Base-by-base conservation (phyloP, 176 grass and related monocot species). In the Avena eriantha region DNA sequence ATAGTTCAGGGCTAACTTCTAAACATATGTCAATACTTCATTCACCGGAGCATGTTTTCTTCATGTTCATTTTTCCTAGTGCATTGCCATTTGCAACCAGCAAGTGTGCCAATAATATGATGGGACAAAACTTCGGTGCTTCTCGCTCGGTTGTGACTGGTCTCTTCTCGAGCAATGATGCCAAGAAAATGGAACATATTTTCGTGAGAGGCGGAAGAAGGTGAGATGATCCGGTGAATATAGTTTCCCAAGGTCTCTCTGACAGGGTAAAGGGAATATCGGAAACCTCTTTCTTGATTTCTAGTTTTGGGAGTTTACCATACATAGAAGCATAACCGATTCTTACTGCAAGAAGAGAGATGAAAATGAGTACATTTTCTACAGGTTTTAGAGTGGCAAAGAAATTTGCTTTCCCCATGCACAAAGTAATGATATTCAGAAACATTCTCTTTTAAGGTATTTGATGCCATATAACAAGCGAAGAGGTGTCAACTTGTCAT, bases 241-340 rank as follows among this genome's bases (percentile, higher is more conserved):
- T 93, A 56, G 93, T 98, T 65, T 95, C 95, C 96, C 93, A 98
- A 21, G 93, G 93, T 55, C 91, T 95, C 47, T 95, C 88, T 22
- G 89, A 90, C 2, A 90, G 81, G 54, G 91, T 48, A 80, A 95
- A 98, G 24, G 90, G 90, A 41, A 92, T 65, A 73, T 94, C 92
- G 41, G 68, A 72, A 84, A 87, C 59, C 47, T 79, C 74, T 53
- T 91, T 92, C 79, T 79, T 89, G 10, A 74, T 59, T 63, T 92
- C 77, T 35, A 84, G 71, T 60, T 86, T 80, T 72, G 78, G 31
- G 75, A 98, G 89, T 35, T 98, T 90, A 60, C 93, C 96, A 2
- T 92, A 94, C 34, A 98, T 94, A 49, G 93, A 94, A 26, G 92
- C 46, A 61, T 98, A 95, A 29, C 93, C 88, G 10, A 81, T 57